Conservation (phyloP, 257 asterid species). For the Anisodus tanguticus region DNA sequence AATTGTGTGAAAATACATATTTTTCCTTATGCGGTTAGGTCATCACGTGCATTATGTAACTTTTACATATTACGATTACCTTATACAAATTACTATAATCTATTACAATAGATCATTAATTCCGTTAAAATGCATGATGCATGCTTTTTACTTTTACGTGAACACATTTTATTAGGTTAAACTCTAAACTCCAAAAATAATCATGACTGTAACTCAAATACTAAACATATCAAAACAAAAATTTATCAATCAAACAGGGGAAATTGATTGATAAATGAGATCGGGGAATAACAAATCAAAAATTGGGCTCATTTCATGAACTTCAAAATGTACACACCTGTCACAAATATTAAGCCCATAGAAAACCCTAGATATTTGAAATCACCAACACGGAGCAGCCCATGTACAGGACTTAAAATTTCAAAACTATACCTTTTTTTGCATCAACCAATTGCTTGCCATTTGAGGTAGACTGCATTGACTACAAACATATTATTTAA, state of each 20-base stretch:
- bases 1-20: not conserved
- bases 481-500: not conserved
- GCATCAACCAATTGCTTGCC: not conserved
- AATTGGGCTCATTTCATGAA: not conserved
- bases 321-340: not conserved
- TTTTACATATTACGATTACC: not conserved
- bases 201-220: not conserved
- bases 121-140: not conserved
- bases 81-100: not conserved
- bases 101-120: not conserved
- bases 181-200: not conserved
- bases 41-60: not conserved
- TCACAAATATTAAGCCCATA: constrained; percentile 1
- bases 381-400: not conserved
- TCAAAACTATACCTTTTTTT: not conserved
- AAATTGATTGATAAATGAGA: not conserved
- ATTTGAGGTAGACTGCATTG: not conserved
- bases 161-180: not conserved
- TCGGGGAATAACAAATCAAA: not conserved
- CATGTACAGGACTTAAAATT: not conserved
- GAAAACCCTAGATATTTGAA: not conserved
- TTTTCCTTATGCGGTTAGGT: not conserved
- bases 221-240: not conserved
- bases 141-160: not conserved
- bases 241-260: not conserved